Conservation (phyloP, 495 filamentous ascomycete species). For the Pseudotulostoma volvatum region DNA sequence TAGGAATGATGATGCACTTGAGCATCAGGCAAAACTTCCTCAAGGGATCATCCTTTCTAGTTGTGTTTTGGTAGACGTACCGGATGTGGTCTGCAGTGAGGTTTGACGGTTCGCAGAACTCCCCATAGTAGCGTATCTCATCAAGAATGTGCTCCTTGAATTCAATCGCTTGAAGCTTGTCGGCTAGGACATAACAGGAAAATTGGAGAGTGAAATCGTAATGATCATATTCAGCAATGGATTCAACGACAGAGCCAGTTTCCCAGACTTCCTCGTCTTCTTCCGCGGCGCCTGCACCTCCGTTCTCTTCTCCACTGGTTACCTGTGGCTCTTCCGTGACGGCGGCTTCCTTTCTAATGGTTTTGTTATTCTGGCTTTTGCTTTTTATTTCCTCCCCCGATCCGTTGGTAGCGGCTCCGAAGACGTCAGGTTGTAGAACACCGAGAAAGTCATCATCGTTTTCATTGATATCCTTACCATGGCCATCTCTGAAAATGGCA, state of each 20-base stretch:
- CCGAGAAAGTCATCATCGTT: too few relatives aligned
- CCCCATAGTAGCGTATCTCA: constrained; percentile 1
- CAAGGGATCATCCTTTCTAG: not conserved
- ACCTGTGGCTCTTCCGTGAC: too few relatives aligned
- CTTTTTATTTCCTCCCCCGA: too few relatives aligned
- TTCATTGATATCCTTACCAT: too few relatives aligned
- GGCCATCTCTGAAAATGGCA: too few relatives aligned
- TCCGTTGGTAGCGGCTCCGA: too few relatives aligned
- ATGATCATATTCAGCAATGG: not conserved
- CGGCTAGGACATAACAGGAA: constrained; percentile 1
- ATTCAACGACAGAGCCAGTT: too few relatives aligned
- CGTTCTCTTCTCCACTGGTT: too few relatives aligned
- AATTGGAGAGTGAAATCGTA: constrained; percentile 3
- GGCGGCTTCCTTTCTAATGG: too few relatives aligned
- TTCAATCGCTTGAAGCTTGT: constrained; percentile 2
- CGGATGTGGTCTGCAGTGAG: constrained; percentile 1
- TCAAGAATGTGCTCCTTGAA: not conserved
- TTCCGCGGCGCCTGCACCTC: not conserved
- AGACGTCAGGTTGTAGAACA: too few relatives aligned
- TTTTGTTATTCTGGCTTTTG: too few relatives aligned
- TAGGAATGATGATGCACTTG: constrained; percentile 1
- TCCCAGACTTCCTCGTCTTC: not conserved
- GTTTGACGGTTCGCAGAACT: not conserved
- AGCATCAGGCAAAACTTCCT: constrained; percentile 1
- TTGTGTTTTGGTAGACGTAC: constrained; percentile 1